phyloP scores from a whole-genome alignment of 805 yeast species.

The Lipomyces starkeyi region DNA sequence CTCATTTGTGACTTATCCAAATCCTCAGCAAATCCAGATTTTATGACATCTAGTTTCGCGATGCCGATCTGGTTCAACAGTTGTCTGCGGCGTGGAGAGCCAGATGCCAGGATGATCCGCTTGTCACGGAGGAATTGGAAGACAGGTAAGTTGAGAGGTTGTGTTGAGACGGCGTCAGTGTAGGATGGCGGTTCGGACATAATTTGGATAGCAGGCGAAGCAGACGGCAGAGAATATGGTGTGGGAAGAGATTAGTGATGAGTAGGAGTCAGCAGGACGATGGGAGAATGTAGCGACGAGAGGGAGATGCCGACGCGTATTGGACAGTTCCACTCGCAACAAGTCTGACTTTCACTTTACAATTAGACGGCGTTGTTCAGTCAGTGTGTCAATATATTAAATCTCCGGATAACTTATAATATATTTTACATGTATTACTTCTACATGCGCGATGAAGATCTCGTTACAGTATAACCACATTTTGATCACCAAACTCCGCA shows the following conservation, averaged over 20 bases:
- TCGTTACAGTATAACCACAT: background rate
- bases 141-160: slow-evolving; percentile 29
- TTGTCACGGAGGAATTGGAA: slow-evolving; percentile 36
- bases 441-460: too few species aligned
- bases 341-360: too few species aligned
- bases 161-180: slow-evolving; percentile 9
- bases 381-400: too few species aligned
- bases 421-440: too few species aligned
- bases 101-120: slow-evolving; percentile 72
- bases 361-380: too few species aligned
- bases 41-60: slow-evolving; percentile 51
- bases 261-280: too few species aligned
- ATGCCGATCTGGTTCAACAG: slow-evolving; percentile 61
- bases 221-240: background rate
- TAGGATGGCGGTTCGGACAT: slow-evolving; percentile 22
- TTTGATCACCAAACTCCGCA: background rate
- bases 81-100: slow-evolving; percentile 80
- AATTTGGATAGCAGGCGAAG: background rate
- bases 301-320: too few species aligned
- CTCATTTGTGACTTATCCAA: slow-evolving; percentile 59
- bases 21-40: slow-evolving; percentile 79
- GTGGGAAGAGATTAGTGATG: background rate
- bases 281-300: too few species aligned
- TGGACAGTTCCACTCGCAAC: too few species aligned
- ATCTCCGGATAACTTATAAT: too few species aligned